Percentiles rank a stretch among this genome's conserved stretches.
Conservation (phyloP, 169 alveolate genomes). For the Ichthyophthirius multifiliis region DNA sequence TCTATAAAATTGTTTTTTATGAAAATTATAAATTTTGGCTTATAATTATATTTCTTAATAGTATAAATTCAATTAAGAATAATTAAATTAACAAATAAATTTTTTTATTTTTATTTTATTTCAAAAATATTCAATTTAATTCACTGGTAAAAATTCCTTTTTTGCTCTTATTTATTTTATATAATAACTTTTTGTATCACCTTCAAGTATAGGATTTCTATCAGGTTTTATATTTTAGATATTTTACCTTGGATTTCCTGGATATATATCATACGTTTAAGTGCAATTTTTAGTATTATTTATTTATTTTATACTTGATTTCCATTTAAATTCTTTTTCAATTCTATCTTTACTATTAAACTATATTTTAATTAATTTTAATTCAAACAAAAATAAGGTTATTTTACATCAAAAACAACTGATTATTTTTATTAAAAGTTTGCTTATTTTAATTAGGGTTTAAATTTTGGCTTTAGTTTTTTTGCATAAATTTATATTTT, state of each 20-base stretch:
- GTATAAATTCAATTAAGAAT: too few species aligned
- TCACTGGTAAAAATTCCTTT: conserved; percentile 1
- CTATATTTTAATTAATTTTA: not conserved
- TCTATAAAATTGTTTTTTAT: too few species aligned
- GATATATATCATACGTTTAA: not conserved
- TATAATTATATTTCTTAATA: too few species aligned
- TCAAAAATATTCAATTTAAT: too few species aligned
- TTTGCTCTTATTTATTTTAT: not conserved
- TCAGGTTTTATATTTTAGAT: not conserved
- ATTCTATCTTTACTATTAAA: conserved; percentile 2
- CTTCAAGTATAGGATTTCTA: not conserved
- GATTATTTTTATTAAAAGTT: not conserved
- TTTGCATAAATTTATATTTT: not conserved
- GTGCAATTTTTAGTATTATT: not conserved
- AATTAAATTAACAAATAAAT: too few species aligned
- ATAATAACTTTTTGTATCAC: not conserved
- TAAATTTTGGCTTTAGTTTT: not conserved
- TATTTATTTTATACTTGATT: not conserved
- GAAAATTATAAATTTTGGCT: too few species aligned
- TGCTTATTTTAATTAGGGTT: not conserved
- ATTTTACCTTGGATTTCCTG: not conserved
- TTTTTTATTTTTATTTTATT: too few species aligned
- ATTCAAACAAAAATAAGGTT: not conserved
- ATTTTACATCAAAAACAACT: not conserved
- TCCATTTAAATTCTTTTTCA: conserved; percentile 3